Base-by-base conservation (phyloP, 148 eudicot species). In the Oxyria digyna region DNA sequence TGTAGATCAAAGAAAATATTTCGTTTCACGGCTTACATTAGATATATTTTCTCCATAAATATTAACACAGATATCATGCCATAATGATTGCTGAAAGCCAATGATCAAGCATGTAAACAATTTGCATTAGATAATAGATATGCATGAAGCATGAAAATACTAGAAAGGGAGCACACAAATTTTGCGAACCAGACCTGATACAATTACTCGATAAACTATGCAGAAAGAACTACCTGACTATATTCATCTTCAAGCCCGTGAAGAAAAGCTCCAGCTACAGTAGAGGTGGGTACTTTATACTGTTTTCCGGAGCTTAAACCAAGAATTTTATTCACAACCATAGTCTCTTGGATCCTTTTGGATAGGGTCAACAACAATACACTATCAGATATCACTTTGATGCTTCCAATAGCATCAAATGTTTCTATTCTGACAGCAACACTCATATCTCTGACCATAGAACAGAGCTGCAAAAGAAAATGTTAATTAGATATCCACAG, bases 191-290 rank as follows among this genome's bases (percentile, higher is more conserved):
- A 8, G 57, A 50, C 57, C 10, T 50, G 57, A 50, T 8, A 54
- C 24, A 54, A 54, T 24, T 23, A 29, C 18, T 12, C n/a, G 14
- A 29, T 27, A 49, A 67, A 14, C 65, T 72, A 35, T 54, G 18
- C 59, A 48, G 17, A 71, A 42, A 67, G 42, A 59, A 35, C 48
- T 82, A 86, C 98, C 96, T 86, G 85, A 68, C 75, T 75, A 70
- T 73, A 93, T 79, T 93, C 98, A 81, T 93, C 98, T 84, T 93
- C 98, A 29, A 93, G 78, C 71, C 97, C 98, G 72, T 90, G 98
- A 68, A 87, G 72, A 81, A 93, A 87, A 72, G 77, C 86, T 76
- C 93, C 91, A 69, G 96, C 92, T 81, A 85, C 84, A 66, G 38
- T 67, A 42, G 86, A 74, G 68, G 80, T 83, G 63, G 75, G 86